Base-by-base conservation (phyloP, 2,329 filamentous ascomycete genomes). In the Sclerotiophoma versabilis region DNA sequence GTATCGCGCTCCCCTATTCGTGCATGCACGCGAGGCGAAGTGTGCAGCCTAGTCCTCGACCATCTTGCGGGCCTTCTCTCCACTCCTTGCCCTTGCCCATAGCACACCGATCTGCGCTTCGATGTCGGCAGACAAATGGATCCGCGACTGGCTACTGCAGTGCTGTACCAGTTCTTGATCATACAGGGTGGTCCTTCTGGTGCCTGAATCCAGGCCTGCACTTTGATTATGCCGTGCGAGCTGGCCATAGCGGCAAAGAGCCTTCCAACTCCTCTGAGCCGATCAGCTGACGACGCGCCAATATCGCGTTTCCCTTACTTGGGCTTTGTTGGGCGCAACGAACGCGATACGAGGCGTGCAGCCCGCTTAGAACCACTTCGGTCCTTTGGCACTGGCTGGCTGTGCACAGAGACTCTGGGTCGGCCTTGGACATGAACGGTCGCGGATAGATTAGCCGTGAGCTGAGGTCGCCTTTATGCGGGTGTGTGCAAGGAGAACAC, bases 271-370 rank as follows among this genome's bases (percentile, higher is more conserved):
- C 17, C 23, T 37, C 12, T 26, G 22, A 12, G 27, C 22, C 38
- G 9, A 32, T 54, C 50, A 54, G 50, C 50, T 54, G 50, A 54
- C 36, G 6, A 19, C 44, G 50, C 45, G 51, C 39, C 39, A 38
- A 20, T 54, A 54, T 54, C 44, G 51, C 39, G 51, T 36, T 11
- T 29, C 44, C 50, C 25, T 26, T 37, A n/a, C 15, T 37, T 22
- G 11, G 15, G 23, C 30, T n/a, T n/a, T 39, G 49, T 30, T 44
- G 55, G n/a, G 49, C 5, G n/a, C n/a, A n/a, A 32, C 2, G 19
- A 30, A 39, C 47, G 37, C 54, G 47, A 14, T 48, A 22, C 23
- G 39, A 54, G 15, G 49, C 37, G 27, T 34, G 46, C 36, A 54
- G 26, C 17, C 44, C 47, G 26, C 47, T 36, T 11, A 27, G n/a